Conservation (phyloP, 1,284 basidiomycete species). For the Spongiforma sp. region DNA sequence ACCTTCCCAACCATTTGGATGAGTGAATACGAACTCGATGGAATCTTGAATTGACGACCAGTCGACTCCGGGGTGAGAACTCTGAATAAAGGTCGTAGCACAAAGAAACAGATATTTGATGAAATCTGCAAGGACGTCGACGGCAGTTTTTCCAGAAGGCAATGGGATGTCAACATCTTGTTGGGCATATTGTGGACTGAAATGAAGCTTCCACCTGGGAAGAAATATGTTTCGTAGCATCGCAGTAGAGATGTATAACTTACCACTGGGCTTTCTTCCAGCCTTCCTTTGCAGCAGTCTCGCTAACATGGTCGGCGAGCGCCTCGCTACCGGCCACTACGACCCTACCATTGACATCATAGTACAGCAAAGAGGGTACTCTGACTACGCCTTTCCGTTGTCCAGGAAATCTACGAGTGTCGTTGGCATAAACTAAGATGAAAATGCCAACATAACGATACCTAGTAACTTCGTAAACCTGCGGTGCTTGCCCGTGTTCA, state of each 20-base stretch:
- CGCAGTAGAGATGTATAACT: background rate
- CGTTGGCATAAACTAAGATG: background rate
- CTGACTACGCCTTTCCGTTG: background rate
- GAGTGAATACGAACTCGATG: constrained; percentile 51
- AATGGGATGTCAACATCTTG: background rate
- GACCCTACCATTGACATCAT: background rate
- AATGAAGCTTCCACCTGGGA: background rate
- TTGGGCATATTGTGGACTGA: background rate
- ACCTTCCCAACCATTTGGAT: no score
- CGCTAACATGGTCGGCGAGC: background rate
- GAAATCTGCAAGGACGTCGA: constrained; percentile 55
- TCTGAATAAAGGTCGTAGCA: no score
- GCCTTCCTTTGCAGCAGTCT: background rate
- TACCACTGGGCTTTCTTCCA: background rate
- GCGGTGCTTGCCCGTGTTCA: background rate
- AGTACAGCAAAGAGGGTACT: background rate
- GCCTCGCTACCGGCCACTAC: background rate
- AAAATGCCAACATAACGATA: background rate
- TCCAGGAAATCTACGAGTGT: background rate
- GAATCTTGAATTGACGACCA: no score
- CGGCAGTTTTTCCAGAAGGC: constrained; percentile 20
- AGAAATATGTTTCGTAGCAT: background rate
- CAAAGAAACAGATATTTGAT: background rate
- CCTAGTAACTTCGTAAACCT: background rate
- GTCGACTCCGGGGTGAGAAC: no score